A percentile compares a stretch with the other conserved stretches of the same genome.
Evolutionary conservation across 805 yeast species (phyloP).

Genomic region (Candida berthetii): DNA sequence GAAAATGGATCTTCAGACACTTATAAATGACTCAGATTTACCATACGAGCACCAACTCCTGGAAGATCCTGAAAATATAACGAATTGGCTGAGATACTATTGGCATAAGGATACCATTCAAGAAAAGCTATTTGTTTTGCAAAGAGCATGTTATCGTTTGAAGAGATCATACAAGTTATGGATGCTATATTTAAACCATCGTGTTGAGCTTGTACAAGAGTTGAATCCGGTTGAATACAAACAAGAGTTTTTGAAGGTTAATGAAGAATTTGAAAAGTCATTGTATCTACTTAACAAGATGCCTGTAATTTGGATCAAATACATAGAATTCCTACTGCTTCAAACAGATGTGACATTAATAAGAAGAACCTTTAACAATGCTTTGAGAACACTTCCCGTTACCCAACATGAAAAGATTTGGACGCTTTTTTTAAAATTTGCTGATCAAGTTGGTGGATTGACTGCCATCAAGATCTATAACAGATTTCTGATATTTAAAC

Average conservation of each 20-base stretch:
- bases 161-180: constrained; percentile 48
- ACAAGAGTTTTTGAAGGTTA: constrained; percentile 28
- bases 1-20: background rate
- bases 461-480: constrained; percentile 20
- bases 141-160: constrained; percentile 41
- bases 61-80: constrained; percentile 26
- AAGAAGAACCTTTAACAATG: constrained; percentile 40
- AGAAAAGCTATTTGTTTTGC: constrained; percentile 37
- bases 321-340: constrained; percentile 34
- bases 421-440: constrained; percentile 44
- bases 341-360: constrained; percentile 30
- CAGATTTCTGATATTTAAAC: constrained; percentile 24
- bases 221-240: constrained; percentile 23
- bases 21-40: constrained; percentile 20
- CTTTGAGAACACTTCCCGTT: constrained; percentile 41
- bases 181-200: constrained; percentile 39
- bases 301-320: constrained; percentile 48
- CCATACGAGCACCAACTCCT: constrained; percentile 40
- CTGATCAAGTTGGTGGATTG: constrained; percentile 35
- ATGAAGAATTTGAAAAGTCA: constrained; percentile 40
- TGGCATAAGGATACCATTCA: constrained; percentile 22
- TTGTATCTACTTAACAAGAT: constrained; percentile 34
- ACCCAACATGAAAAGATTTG: constrained; percentile 53
- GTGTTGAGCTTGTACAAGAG: constrained; percentile 24
- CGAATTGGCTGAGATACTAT: constrained; percentile 32